Base-by-base conservation (phyloP, 2,329 filamentous ascomycete genomes). In the Pseudogymnoascus sp. region DNA sequence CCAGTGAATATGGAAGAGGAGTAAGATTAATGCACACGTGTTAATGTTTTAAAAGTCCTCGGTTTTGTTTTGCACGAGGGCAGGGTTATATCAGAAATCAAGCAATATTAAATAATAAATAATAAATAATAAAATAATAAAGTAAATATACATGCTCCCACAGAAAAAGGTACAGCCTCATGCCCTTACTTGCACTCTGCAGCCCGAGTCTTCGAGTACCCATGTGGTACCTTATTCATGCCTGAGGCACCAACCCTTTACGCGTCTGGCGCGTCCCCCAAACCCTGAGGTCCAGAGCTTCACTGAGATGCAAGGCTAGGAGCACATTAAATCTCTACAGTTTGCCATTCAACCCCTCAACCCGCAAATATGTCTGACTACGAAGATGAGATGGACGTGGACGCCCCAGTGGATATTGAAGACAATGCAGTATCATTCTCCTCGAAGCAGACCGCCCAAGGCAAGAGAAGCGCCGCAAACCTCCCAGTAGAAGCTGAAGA, bases 401-500 rank as follows among this genome's bases (percentile, higher is more conserved):
- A 89, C 76, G 81, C 77, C 62, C 79, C 81, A 37, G 76, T 78
- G 65, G 78, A 81, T 68, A 10, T 26, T 14, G 21, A 47, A 26
- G 42, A 47, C 21, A 76, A 77, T 64, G 73, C 78, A 0, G 79
- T 88, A 61, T 77, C 81, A 63, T 97, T 97, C 77, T 89, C 86
- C 63, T 88, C 90, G 66, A 85, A 86, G 69, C 85, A 82, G 14
- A 84, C 85, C 70, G 84, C 82, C 11, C 96, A 97, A 76, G 93
- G 93, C 74, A 97, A 97, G 78, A 85, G 92, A 71, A 93, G 89
- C 70, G 91, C 91, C 59, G 93, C 93, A 40, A 96, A 99, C 74
- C 80, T 99, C 60, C 95, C 95, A 0, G 86, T 99, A 5, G 92
- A 96, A 76, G 92, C 93, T 60, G 91, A 96, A 75, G 95, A 99